Evolutionary conservation across 164 flowering plant genomes (phyloP), one percentile per base, ranked within the genome.

Genomic region (Dillenia suffruticosa): DNA sequence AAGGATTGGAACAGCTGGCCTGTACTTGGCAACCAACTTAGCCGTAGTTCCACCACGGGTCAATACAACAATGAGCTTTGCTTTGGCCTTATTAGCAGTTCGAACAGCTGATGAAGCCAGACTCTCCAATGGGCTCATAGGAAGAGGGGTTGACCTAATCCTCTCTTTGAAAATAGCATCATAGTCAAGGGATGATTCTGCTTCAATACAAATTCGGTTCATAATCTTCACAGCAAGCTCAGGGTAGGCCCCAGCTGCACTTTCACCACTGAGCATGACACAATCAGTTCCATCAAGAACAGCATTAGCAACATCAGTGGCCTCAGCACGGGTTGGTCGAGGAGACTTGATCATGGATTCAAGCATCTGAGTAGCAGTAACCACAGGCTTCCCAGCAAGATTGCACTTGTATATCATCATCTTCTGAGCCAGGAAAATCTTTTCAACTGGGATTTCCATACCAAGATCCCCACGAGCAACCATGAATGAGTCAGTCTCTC

Each of bases 381-480:
- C 96, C 43, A 89, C 96, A 14, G 92, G 89, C 73, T 89, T 89
- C 53, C 96, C 96, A 1, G 66, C 83, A 44, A 85, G 81, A 62
- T 89, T 89, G 70, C 96, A 89, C 74, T 89, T 89, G 85, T 89
- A 89, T 58, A 89, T 89, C 96, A 89, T 89, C 96, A 89, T 82
- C 66, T 89, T 89, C 69, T 89, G 96, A 2, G 96, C 96, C 60
- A 89, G 74, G 81, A 89, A 89, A 61, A 89, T 89, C 77, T 89
- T 89, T 78, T 89, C 96, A 6, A 89, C 89, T 22, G 92, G 96
- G 60, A 89, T 89, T 70, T 89, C 96, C 96, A 89, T 89, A 62
- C 96, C 96, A 26, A 89, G 91, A 71, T 89, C 96, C 58, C 96
- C 96, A 66, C 96, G 90, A 19, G 96, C 96, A 85, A 89, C 96